These are phyloP conservation scores for Tillandsia leiboldiana DNA, from an alignment of 176 grass and related monocot species.

Conservation along the genomic window DNA sequence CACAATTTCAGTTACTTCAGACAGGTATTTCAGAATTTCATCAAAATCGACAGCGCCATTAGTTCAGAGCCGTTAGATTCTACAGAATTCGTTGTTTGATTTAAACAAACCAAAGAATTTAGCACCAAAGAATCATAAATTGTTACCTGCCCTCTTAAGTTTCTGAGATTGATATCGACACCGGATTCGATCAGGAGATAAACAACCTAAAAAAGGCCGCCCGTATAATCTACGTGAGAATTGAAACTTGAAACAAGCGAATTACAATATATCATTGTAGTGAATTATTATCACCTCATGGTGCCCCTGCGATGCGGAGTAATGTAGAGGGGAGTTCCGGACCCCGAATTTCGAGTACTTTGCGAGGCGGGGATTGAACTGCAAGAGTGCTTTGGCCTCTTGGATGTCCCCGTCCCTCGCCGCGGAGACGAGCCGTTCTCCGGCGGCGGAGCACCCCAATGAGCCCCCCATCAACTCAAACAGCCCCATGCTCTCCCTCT, in stretches of 20 bases:
- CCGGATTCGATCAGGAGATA: conserved; percentile 87
- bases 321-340: conserved; percentile 87
- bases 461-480: conserved; percentile 75
- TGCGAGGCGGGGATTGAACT: conserved; percentile 79
- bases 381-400: conserved; percentile 76
- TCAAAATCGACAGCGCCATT: neutral
- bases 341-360: conserved; percentile 78
- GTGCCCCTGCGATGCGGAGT: conserved; percentile 78
- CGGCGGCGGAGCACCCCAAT: conserved; percentile 73
- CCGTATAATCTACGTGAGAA: neutral
- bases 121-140: too few relatives aligned
- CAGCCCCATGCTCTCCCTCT: conserved; percentile 45
- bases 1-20: too few relatives aligned
- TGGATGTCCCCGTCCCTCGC: conserved; percentile 90
- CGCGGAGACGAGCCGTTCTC: conserved; percentile 68
- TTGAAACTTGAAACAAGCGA: conserved; percentile 3
- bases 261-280: conserved; percentile 1
- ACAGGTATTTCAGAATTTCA: neutral
- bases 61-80: too few relatives aligned
- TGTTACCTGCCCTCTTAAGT: conserved; percentile 74
- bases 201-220: conserved; percentile 47
- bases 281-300: conserved; percentile 55
- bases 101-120: neutral
- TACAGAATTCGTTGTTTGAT: too few relatives aligned
- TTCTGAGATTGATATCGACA: conserved; percentile 79